These are phyloP conservation scores for Aspergillus sp. DNA, from an alignment of 2,329 filamentous ascomycete species.

Conservation along the genomic window DNA sequence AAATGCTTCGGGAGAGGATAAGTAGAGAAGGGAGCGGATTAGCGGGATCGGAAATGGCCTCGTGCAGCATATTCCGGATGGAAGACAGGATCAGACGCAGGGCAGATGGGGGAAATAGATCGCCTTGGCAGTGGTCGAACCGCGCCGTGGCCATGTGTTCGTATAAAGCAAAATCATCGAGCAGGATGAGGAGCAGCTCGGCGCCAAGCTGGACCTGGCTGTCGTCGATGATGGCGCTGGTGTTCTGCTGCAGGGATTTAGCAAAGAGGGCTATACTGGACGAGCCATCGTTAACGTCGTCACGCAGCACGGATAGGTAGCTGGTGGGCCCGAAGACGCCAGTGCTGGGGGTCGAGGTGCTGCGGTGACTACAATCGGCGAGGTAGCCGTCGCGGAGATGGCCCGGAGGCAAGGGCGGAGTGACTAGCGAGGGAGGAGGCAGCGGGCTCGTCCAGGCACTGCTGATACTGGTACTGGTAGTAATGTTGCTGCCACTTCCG, in stretches of 20 bases:
- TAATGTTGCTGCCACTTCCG: background rate
- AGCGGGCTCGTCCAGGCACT: background rate
- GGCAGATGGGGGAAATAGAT: background rate
- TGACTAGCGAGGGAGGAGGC: background rate
- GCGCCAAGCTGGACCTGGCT: background rate
- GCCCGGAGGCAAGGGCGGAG: background rate
- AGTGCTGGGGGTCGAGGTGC: background rate
- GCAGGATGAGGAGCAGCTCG: background rate
- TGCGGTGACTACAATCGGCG: background rate
- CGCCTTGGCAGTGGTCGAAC: background rate
- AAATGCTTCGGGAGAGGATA: background rate
- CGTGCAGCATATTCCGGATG: background rate
- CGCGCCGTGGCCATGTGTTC: background rate
- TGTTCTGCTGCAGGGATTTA: background rate
- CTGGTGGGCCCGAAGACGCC: conserved; percentile 1
- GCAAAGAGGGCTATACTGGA: background rate
- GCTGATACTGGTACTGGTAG: background rate
- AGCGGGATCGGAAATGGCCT: background rate
- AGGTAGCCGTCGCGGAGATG: background rate
- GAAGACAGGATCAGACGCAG: background rate
- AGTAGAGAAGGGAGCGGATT: background rate
- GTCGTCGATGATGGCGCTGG: background rate
- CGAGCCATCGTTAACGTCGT: background rate
- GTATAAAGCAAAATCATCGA: background rate
- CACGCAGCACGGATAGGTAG: background rate